Evolutionary conservation across 177 flowering plant species (phyloP).

Genomic region (Tripterygium wilfordii): DNA sequence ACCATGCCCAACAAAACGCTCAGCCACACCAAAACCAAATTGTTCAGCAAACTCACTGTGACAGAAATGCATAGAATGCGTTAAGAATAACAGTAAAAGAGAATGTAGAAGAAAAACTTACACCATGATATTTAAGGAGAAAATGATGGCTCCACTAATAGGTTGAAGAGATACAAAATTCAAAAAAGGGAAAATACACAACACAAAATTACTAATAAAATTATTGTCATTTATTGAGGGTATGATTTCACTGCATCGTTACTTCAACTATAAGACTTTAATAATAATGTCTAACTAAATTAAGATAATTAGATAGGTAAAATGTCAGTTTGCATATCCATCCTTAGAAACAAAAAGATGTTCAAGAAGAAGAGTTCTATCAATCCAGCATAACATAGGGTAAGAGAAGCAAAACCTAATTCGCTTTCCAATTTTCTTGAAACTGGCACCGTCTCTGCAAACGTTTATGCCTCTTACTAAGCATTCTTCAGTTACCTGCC

Average conservation of each 20-base stretch:
- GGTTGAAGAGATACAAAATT: no score
- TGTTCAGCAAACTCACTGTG: slow-evolving; percentile 89
- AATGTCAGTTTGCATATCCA: no score
- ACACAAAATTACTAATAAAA: no score
- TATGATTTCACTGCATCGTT: no score
- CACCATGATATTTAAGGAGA: no score
- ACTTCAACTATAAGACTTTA: no score
- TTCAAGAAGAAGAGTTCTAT: no score
- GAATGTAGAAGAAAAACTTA: not conserved
- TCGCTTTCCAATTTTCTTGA: slow-evolving; percentile 81
- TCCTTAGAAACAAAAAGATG: slow-evolving; percentile 87
- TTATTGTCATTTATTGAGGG: no score
- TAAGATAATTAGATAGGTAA: no score
- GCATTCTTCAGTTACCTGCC: slow-evolving; percentile 92
- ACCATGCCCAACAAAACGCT: slow-evolving; percentile 86
- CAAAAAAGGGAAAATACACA: no score
- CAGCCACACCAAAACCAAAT: slow-evolving; percentile 77
- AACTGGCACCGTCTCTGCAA: slow-evolving; percentile 88
- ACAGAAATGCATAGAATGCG: slow-evolving; percentile 6
- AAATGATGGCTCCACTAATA: no score
- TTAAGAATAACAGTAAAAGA: not conserved
- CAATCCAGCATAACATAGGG: slow-evolving; percentile 22
- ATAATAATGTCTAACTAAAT: no score
- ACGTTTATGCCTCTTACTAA: slow-evolving; percentile 72
- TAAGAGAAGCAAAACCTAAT: slow-evolving; percentile 53